Evolutionary conservation across 139 green algal genomes (phyloP).

Genomic region (Spirogloea muscicola): DNA sequence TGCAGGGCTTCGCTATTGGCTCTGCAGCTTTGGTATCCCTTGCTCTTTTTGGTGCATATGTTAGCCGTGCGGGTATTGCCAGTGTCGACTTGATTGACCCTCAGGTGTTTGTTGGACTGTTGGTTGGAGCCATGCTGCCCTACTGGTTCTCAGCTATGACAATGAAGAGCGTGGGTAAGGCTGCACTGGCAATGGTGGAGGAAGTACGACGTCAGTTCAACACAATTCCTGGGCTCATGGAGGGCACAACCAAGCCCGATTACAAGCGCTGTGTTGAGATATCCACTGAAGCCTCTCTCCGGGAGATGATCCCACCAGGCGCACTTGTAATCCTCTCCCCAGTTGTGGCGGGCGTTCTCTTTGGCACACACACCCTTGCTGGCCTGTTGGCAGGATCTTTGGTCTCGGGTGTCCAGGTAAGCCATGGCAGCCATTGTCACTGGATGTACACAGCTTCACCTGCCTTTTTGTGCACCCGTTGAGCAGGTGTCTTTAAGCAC

Average conservation of each 20-base stretch:
- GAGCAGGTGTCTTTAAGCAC: no score
- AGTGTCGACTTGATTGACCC: constrained; percentile 65
- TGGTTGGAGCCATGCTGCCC: constrained; percentile 62
- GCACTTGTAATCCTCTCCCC: constrained; percentile 55
- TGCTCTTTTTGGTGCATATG: constrained; percentile 91
- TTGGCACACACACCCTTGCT: constrained; percentile 62
- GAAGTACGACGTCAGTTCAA: constrained; percentile 62
- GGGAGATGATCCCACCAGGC: constrained; percentile 65
- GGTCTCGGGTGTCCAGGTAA: constrained; percentile 44
- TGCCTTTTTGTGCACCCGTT: no score
- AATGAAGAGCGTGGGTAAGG: constrained; percentile 53
- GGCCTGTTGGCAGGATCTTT: constrained; percentile 53
- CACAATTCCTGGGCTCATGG: constrained; percentile 50
- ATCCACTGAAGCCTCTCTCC: constrained; percentile 53
- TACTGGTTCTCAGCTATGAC: constrained; percentile 60
- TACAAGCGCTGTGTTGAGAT: constrained; percentile 60
- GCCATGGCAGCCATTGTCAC: no score
- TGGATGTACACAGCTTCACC: no score
- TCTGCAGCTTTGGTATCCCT: constrained; percentile 94
- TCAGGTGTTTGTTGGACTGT: constrained; percentile 52
- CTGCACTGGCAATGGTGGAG: constrained; percentile 57
- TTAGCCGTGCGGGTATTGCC: constrained; percentile 75
- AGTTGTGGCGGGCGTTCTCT: constrained; percentile 51
- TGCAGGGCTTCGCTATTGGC: constrained; percentile 87
- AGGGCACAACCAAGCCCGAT: constrained; percentile 62